These are phyloP conservation scores for Amanita exitialis DNA, from an alignment of 768 basidiomycete species.

Conservation along the genomic window DNA sequence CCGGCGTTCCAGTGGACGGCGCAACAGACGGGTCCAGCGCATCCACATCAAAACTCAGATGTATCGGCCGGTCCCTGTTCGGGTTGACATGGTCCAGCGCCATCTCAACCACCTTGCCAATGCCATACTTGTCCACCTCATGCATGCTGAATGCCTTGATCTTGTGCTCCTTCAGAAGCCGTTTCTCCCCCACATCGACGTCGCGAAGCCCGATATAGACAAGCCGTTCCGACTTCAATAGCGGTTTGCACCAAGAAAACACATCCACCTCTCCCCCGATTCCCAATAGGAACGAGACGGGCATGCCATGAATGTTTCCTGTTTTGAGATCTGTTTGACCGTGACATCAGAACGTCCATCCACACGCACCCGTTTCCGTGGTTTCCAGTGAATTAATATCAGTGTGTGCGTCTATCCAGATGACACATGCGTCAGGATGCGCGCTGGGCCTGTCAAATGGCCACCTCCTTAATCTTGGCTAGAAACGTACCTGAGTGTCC, in stretches of 20 bases:
- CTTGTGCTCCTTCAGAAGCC: conserved; percentile 66
- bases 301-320: conserved; percentile 99
- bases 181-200: conserved; percentile 82
- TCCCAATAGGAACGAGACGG: conserved; percentile 84
- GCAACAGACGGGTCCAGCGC: conserved; percentile 92
- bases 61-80: conserved; percentile 73
- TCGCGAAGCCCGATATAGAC: conserved; percentile 98
- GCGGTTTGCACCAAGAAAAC: conserved; percentile 47
- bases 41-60: conserved; percentile 95
- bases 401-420: conserved; percentile 97
- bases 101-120: conserved; percentile 93
- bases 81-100: conserved; percentile 93
- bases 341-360: conserved; percentile 6
- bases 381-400: conserved; percentile 90
- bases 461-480: not conserved
- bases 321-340: conserved; percentile 4
- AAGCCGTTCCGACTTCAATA: conserved; percentile 61
- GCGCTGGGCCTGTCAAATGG: conserved; percentile 27
- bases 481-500: conserved; percentile 56
- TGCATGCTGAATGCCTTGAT: conserved; percentile 92
- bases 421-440: conserved; percentile 73
- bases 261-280: conserved; percentile 34
- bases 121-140: conserved; percentile 84
- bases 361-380: conserved; percentile 55
- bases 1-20: conserved; percentile 92